Conservation (phyloP, 2,329 filamentous ascomycete species). For the Fusarium sp. region DNA sequence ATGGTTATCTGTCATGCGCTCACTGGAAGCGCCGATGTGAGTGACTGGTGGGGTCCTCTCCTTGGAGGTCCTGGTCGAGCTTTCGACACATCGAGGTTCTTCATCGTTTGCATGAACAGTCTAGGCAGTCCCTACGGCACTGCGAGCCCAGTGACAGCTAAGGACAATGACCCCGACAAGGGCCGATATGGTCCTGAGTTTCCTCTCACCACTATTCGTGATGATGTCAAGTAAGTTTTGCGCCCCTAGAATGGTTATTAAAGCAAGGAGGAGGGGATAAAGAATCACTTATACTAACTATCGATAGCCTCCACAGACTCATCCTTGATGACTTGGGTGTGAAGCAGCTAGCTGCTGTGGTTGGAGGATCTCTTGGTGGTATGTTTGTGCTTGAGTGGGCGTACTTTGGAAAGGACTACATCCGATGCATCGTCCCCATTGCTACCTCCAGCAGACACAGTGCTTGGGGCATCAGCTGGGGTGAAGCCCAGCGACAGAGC, state of each 20-base stretch:
- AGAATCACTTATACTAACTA: constrained; percentile 28
- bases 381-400: constrained; percentile 94
- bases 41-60: constrained; percentile 89
- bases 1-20: constrained; percentile 86
- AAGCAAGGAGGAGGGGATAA: not conserved
- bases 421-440: constrained; percentile 82
- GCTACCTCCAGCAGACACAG: constrained; percentile 87
- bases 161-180: constrained; percentile 79
- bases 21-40: constrained; percentile 85
- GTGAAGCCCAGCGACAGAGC: constrained; percentile 87
- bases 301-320: constrained; percentile 76
- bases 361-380: constrained; percentile 87
- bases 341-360: constrained; percentile 78
- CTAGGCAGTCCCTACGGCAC: constrained; percentile 87
- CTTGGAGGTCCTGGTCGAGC: constrained; percentile 81
- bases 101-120: constrained; percentile 87
- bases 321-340: constrained; percentile 84
- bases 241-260: no score
- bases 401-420: constrained; percentile 89
- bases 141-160: constrained; percentile 88
- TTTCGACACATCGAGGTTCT: constrained; percentile 86
- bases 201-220: constrained; percentile 91
- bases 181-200: constrained; percentile 95
- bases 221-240: constrained; percentile 84
- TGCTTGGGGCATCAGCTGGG: constrained; percentile 92